Evolutionary conservation across 2,329 filamentous ascomycete genomes (phyloP).

Genomic region (Monosporascus sp.): DNA sequence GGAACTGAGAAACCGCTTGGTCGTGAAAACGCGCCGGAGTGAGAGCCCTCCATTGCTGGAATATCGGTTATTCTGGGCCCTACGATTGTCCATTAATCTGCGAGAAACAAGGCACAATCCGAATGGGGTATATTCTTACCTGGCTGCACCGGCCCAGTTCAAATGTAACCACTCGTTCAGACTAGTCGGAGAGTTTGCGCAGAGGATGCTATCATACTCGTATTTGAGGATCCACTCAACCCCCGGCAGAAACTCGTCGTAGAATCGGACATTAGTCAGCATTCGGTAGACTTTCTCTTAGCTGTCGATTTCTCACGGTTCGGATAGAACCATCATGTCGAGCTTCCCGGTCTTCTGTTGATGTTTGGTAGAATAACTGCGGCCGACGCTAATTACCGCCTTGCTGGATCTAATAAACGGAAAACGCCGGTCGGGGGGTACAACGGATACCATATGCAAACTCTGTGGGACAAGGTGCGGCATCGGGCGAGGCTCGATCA

Average conservation of each 20-base stretch:
- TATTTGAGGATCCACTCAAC: slow-evolving; percentile 51
- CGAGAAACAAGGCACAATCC: background rate
- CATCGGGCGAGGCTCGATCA: slow-evolving; percentile 44
- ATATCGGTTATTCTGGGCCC: slow-evolving; percentile 36
- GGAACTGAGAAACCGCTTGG: slow-evolving; percentile 42
- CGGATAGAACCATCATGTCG: slow-evolving; percentile 42
- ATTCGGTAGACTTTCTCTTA: slow-evolving; percentile 44
- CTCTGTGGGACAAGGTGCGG: slow-evolving; percentile 44
- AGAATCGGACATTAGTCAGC: slow-evolving; percentile 47
- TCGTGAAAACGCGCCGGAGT: slow-evolving; percentile 46
- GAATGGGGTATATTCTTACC: slow-evolving; percentile 25
- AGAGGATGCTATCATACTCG: slow-evolving; percentile 51
- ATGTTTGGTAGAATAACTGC: slow-evolving; percentile 40
- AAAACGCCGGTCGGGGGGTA: slow-evolving; percentile 50
- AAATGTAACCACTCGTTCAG: slow-evolving; percentile 50
- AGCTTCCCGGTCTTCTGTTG: slow-evolving; percentile 47
- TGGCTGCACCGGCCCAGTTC: slow-evolving; percentile 48
- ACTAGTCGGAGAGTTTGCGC: slow-evolving; percentile 45
- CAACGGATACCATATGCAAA: slow-evolving; percentile 46
- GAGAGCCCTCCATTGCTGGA: slow-evolving; percentile 50
- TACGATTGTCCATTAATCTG: slow-evolving; percentile 9
- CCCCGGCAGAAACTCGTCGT: slow-evolving; percentile 42
- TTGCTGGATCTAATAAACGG: slow-evolving; percentile 45
- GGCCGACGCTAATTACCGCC: slow-evolving; percentile 39
- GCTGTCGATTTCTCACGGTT: slow-evolving; percentile 39